Percentiles rank a stretch among this genome's conserved stretches.
Conservation (phyloP, 331 rosid species). For the Phaseolus coccineus region DNA sequence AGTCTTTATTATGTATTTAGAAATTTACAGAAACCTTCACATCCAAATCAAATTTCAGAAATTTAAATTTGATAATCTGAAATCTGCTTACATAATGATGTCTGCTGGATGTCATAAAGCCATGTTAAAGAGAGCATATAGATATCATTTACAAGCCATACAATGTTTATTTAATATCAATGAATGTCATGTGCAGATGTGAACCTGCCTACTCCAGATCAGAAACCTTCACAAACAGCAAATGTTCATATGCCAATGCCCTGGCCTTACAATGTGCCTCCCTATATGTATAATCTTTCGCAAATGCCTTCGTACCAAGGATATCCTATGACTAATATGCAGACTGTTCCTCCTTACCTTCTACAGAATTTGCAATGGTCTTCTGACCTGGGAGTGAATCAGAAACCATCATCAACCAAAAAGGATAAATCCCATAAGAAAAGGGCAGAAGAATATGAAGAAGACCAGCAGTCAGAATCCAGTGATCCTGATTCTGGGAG, state of each 20-base stretch:
- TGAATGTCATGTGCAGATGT: conserved; percentile 47
- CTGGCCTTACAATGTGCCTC: conserved; percentile 57
- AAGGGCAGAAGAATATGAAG: conserved; percentile 52
- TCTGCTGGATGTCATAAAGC: conserved; percentile 17
- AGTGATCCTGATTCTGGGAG: conserved; percentile 58
- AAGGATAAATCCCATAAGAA: conserved; percentile 55
- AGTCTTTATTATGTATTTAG: neutral
- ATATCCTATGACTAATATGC: conserved; percentile 58
- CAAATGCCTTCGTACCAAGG: conserved; percentile 63
- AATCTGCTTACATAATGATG: neutral
- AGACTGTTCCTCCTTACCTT: conserved; percentile 60
- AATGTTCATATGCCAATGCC: conserved; percentile 63
- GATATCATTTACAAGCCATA: neutral
- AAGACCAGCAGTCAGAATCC: conserved; percentile 58
- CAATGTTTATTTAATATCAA: conserved; percentile 30
- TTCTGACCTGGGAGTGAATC: conserved; percentile 52
- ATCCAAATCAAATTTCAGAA: conserved; percentile 9
- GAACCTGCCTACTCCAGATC: conserved; percentile 48
- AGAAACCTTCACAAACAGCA: conserved; percentile 38
- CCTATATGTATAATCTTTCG: conserved; percentile 58
- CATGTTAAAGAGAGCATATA: too few species aligned
- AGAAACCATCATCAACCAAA: conserved; percentile 51
- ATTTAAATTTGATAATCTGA: neutral
- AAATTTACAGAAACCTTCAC: conserved; percentile 2
- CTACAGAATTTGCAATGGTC: conserved; percentile 66